These are phyloP conservation scores for Grigorovia transvaalensis DNA, from an alignment of 805 yeast genomes.

Conservation along the genomic window DNA sequence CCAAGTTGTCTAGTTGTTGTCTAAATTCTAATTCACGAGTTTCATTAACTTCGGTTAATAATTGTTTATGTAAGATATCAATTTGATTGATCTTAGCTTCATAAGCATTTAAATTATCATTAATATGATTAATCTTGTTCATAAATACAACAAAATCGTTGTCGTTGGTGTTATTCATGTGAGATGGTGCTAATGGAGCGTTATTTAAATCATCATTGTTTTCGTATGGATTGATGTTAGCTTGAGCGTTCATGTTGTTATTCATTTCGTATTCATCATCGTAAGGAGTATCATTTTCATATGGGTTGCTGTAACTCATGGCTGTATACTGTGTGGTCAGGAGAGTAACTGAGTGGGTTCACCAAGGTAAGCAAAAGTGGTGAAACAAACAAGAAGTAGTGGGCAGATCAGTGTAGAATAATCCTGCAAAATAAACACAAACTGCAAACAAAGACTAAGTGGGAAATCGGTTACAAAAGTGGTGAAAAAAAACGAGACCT, in stretches of 20 bases:
- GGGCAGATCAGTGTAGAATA: too few relatives aligned
- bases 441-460: too few relatives aligned
- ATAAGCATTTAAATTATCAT: constrained; percentile 60
- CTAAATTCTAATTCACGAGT: constrained; percentile 60
- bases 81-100: constrained; percentile 58
- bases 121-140: constrained; percentile 56
- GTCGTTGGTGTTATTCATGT: constrained; percentile 3
- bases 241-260: constrained; percentile 10
- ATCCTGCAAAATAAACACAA: too few relatives aligned
- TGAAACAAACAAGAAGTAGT: too few relatives aligned
- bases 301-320: constrained; percentile 28
- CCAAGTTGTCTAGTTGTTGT: constrained; percentile 65
- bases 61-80: constrained; percentile 57
- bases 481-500: neutral
- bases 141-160: constrained; percentile 54
- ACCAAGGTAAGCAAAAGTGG: neutral
- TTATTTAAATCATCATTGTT: constrained; percentile 3
- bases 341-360: neutral
- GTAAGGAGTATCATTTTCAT: constrained; percentile 17
- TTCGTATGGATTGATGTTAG: constrained; percentile 6
- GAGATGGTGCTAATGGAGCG: neutral
- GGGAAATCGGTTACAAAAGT: neutral
- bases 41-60: constrained; percentile 63
- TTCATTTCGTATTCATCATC: constrained; percentile 5
- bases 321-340: neutral